phyloP scores from a whole-genome alignment of 768 basidiomycete genomes.

The Amanita phalloides region DNA sequence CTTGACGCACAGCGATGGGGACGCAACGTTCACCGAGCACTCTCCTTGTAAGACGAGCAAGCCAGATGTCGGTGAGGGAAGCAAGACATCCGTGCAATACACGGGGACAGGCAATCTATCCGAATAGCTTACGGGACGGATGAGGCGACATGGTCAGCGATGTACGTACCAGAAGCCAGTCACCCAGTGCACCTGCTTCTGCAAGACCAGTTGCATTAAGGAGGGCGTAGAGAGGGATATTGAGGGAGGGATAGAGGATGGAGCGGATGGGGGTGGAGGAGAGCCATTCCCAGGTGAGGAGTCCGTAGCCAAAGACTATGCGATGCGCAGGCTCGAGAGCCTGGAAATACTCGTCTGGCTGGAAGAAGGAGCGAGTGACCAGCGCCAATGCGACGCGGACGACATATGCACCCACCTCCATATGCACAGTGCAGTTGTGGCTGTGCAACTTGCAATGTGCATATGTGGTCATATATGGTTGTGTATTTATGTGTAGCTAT shows the following conservation, averaged over 20 bases:
- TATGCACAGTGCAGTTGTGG: slow-evolving; percentile 4
- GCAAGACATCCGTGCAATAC: slow-evolving; percentile 69
- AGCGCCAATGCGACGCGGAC: slow-evolving; percentile 56
- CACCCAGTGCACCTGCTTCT: slow-evolving; percentile 20
- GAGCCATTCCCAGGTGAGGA: slow-evolving; percentile 95
- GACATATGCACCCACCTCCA: slow-evolving; percentile 23
- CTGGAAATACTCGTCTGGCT: slow-evolving; percentile 97
- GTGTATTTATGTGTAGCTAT: neutral
- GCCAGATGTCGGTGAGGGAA: slow-evolving; percentile 69
- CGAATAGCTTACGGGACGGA: neutral
- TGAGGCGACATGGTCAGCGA: neutral
- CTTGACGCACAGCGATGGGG: slow-evolving; percentile 49
- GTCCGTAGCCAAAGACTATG: slow-evolving; percentile 84
- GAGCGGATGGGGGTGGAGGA: slow-evolving; percentile 61
- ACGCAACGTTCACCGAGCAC: slow-evolving; percentile 50
- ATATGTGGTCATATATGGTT: neutral
- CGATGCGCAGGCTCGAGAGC: slow-evolving; percentile 87
- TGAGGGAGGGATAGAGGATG: slow-evolving; percentile 72
- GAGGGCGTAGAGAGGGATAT: slow-evolving; percentile 67
- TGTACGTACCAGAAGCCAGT: slow-evolving; percentile 54
- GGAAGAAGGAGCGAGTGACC: slow-evolving; percentile 77
- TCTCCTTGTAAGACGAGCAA: slow-evolving; percentile 47
- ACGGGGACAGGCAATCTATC: slow-evolving; percentile 64
- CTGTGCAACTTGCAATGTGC: neutral
- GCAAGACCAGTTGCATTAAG: slow-evolving; percentile 51